A percentile compares a stretch with the other conserved stretches of the same genome.
These are phyloP conservation scores for Flaveria robusta DNA, from an alignment of 129 eudicot genomes.

Conservation along the genomic window DNA sequence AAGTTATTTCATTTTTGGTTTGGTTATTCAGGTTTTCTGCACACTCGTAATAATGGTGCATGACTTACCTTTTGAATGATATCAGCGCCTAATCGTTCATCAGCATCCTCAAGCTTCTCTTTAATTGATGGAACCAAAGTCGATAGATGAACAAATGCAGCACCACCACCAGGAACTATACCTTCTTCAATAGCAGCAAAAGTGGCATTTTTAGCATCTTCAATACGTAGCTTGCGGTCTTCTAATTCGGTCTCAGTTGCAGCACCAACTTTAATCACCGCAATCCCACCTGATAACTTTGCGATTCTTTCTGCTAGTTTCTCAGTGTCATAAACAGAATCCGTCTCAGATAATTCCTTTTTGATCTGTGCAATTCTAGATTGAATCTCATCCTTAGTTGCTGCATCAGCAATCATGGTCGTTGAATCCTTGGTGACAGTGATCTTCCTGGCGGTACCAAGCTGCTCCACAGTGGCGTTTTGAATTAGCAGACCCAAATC, in stretches of 20 bases:
- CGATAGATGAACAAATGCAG: constrained; percentile 86
- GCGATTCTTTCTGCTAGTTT: constrained; percentile 94
- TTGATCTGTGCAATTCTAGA: constrained; percentile 83
- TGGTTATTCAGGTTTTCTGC: not conserved
- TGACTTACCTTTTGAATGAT: constrained; percentile 78
- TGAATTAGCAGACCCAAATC: constrained; percentile 78
- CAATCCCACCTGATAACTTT: constrained; percentile 90
- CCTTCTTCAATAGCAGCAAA: constrained; percentile 99
- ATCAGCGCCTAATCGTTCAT: constrained; percentile 91
- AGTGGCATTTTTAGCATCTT: constrained; percentile 97
- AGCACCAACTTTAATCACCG: constrained; percentile 95
- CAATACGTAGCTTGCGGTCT: constrained; percentile 90
- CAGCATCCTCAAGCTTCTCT: constrained; percentile 74
- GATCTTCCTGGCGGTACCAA: constrained; percentile 84
- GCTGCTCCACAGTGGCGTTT: constrained; percentile 72
- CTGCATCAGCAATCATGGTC: constrained; percentile 92
- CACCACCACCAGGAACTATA: constrained; percentile 98
- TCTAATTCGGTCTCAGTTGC: constrained; percentile 96
- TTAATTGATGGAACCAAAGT: constrained; percentile 76
- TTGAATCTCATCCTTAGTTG: constrained; percentile 92
- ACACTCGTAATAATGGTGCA: not conserved
- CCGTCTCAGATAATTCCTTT: constrained; percentile 79
- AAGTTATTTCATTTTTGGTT: not conserved
- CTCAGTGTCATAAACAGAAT: constrained; percentile 84
- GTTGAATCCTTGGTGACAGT: constrained; percentile 80